Percentiles rank a stretch among this genome's conserved stretches.
phyloP scores from a whole-genome alignment of 129 eudicot species.

The Centrapalus pauciflorus region DNA sequence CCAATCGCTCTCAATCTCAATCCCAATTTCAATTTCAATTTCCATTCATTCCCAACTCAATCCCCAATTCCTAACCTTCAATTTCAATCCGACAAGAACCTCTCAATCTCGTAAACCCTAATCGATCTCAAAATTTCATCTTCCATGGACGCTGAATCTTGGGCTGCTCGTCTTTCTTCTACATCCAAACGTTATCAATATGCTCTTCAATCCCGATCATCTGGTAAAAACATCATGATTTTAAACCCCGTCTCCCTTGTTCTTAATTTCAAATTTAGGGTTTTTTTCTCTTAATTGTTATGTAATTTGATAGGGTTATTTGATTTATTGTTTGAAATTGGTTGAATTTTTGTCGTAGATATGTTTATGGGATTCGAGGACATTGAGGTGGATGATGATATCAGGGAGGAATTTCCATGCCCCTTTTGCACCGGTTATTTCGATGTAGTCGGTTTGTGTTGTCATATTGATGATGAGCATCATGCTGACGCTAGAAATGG shows the following conservation, averaged over 20 bases:
- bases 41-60: background rate
- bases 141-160: slow-evolving; percentile 80
- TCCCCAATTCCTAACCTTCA: background rate
- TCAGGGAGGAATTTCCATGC: slow-evolving; percentile 82
- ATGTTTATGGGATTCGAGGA: slow-evolving; percentile 89
- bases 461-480: slow-evolving; percentile 97
- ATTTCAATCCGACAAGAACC: background rate
- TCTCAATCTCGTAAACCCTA: slow-evolving; percentile 31
- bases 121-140: slow-evolving; percentile 13
- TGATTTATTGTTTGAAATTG: slow-evolving; percentile 8
- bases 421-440: slow-evolving; percentile 78
- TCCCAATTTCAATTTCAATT: background rate
- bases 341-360: slow-evolving; percentile 46
- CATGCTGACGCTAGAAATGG: slow-evolving; percentile 87
- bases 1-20: slow-evolving; percentile 8
- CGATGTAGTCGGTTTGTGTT: slow-evolving; percentile 87
- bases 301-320: background rate
- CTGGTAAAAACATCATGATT: slow-evolving; percentile 38
- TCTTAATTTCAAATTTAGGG: too few relatives aligned
- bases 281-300: background rate
- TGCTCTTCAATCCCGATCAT: slow-evolving; percentile 83
- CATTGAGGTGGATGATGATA: slow-evolving; percentile 77
- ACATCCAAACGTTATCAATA: slow-evolving; percentile 79
- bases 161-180: slow-evolving; percentile 83
- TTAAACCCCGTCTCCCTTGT: background rate